Evolutionary conservation across 179 eudicot genomes (phyloP).

Genomic region (Actinidia chinensis): DNA sequence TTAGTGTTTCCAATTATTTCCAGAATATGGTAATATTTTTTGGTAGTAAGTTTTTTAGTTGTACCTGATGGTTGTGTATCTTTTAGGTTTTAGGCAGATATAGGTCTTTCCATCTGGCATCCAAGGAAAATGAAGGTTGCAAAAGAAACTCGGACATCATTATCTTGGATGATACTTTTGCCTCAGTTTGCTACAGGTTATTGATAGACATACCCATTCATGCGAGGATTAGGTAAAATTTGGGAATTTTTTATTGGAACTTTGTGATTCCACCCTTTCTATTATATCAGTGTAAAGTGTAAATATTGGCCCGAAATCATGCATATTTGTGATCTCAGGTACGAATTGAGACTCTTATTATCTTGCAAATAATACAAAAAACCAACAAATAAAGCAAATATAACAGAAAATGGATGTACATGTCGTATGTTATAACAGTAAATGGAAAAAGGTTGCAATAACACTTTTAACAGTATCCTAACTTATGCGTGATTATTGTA

Average conservation of each 20-base stretch:
- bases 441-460: too few species aligned
- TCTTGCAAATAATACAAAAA: too few species aligned
- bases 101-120: slow-evolving; percentile 98
- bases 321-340: not conserved
- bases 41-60: not conserved
- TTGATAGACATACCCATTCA: slow-evolving; percentile 11
- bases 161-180: slow-evolving; percentile 91
- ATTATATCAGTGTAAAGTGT: not conserved
- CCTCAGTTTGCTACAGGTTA: slow-evolving; percentile 90
- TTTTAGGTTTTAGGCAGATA: slow-evolving; percentile 68
- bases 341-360: not conserved
- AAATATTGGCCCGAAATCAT: slow-evolving; percentile 5
- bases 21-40: not conserved
- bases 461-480: too few species aligned
- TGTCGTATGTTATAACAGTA: too few species aligned
- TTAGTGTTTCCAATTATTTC: not conserved
- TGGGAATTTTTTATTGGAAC: not conserved
- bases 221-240: not conserved
- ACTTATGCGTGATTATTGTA: too few species aligned
- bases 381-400: too few species aligned
- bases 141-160: slow-evolving; percentile 93
- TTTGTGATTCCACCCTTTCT: not conserved
- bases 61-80: slow-evolving; percentile 7
- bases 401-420: not conserved
- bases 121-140: slow-evolving; percentile 96